A percentile compares a stretch with the other conserved stretches of the same genome.
These are phyloP conservation scores for Mycena haematopus DNA, from an alignment of 768 basidiomycete genomes.

Conservation along the genomic window DNA sequence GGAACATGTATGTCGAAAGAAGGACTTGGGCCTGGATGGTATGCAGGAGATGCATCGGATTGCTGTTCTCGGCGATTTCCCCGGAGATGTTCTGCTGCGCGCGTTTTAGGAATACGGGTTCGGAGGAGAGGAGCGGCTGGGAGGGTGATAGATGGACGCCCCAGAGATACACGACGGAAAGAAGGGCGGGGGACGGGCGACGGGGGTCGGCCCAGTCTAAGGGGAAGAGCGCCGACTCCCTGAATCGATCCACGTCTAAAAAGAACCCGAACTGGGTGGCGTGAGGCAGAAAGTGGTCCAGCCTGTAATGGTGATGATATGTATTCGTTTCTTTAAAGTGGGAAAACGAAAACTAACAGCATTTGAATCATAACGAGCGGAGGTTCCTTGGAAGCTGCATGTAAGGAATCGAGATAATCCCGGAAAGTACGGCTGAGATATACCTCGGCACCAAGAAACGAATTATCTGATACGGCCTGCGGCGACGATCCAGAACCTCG, in stretches of 20 bases:
- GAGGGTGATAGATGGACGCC: constrained; percentile 22
- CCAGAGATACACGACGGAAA: constrained; percentile 20
- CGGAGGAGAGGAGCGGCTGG: constrained; percentile 5
- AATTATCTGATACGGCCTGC: neutral
- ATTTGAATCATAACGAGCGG: constrained; percentile 16
- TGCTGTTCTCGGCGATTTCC: constrained; percentile 9
- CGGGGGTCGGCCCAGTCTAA: constrained; percentile 11
- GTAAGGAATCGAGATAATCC: neutral
- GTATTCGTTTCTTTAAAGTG: neutral
- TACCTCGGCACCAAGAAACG: constrained; percentile 10
- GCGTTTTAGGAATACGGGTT: constrained; percentile 15
- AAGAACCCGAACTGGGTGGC: constrained; percentile 28
- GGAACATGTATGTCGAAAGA: constrained; percentile 23
- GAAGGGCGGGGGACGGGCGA: constrained; percentile 17
- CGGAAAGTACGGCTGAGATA: neutral
- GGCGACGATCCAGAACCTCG: constrained; percentile 9
- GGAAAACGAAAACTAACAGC: neutral
- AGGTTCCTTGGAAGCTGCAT: constrained; percentile 11
- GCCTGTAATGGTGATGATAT: neutral
- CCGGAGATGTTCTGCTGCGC: constrained; percentile 16
- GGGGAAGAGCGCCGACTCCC: constrained; percentile 16
- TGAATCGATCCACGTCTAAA: constrained; percentile 10
- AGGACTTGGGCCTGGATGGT: constrained; percentile 29
- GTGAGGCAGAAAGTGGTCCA: constrained; percentile 27
- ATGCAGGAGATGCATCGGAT: constrained; percentile 6